These are phyloP conservation scores for sunflower (Helianthus annuus) DNA, from an alignment of 129 eudicot genomes.

Conservation along the genomic window HanXRQr2.0-SUNRISE NC_035448.2:203060085-203060584, in stretches of 20 bases:
- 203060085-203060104: conserved; percentile 38
- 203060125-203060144: conserved; percentile 6
- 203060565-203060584: conserved; percentile 30
- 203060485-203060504: conserved; percentile 10
- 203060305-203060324: too few species aligned
- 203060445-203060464: conserved; percentile 1
- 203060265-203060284: conserved; percentile 36
- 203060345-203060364: conserved; percentile 12
- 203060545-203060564: conserved; percentile 14
- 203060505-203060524: background rate
- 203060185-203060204: conserved; percentile 85
- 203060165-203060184: conserved; percentile 68
- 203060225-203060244: conserved; percentile 58
- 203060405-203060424: conserved; percentile 2
- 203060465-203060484: background rate
- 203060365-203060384: conserved; percentile 25
- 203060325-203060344: too few species aligned
- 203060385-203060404: conserved; percentile 15
- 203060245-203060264: conserved; percentile 54
- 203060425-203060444: too few species aligned
- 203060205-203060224: conserved; percentile 92
- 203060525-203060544: background rate
- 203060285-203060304: too few species aligned
- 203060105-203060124: too few species aligned
- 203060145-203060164: conserved; percentile 26